Evolutionary conservation across 2,329 filamentous ascomycete genomes (phyloP).

Genomic region (Colletotrichum karsti): DNA sequence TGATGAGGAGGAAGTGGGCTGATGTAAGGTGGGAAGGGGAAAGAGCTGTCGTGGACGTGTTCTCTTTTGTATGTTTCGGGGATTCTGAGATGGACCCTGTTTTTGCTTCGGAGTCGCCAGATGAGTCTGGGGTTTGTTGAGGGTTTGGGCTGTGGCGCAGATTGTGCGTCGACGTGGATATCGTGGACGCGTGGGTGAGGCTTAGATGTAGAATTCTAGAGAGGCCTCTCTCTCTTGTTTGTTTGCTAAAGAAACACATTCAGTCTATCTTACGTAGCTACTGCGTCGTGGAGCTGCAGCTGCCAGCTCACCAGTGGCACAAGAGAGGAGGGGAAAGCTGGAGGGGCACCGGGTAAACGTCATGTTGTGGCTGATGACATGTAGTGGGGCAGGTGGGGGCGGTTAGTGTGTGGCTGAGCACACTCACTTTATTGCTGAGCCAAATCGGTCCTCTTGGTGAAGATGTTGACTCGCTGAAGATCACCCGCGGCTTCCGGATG

Average conservation of each 20-base stretch:
- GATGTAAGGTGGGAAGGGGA: background rate
- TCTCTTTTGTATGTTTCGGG: constrained; percentile 13
- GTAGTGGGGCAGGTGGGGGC: background rate
- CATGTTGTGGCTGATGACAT: constrained; percentile 19
- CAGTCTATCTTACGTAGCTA: no score
- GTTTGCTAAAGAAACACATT: background rate
- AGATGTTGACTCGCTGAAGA: background rate
- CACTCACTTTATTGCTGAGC: background rate
- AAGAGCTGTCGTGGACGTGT: background rate
- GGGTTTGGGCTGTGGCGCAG: constrained; percentile 13
- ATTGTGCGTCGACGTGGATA: constrained; percentile 18
- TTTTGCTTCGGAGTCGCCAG: constrained; percentile 1
- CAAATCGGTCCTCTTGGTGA: background rate
- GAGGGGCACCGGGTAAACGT: constrained; percentile 9
- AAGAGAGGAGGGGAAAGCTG: constrained; percentile 15
- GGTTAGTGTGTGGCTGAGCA: constrained; percentile 10
- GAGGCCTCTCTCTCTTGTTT: background rate
- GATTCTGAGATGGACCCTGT: background rate
- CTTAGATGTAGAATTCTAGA: background rate
- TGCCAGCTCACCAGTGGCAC: constrained; percentile 12
- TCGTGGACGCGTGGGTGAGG: background rate
- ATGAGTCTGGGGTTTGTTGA: background rate
- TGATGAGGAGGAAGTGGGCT: background rate
- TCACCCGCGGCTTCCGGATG: no score
- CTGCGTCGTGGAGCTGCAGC: background rate